Evolutionary conservation across 345 rosid genomes (phyloP), one percentile per base, ranked within the genome.

Genomic region (Pistacia vera): DNA sequence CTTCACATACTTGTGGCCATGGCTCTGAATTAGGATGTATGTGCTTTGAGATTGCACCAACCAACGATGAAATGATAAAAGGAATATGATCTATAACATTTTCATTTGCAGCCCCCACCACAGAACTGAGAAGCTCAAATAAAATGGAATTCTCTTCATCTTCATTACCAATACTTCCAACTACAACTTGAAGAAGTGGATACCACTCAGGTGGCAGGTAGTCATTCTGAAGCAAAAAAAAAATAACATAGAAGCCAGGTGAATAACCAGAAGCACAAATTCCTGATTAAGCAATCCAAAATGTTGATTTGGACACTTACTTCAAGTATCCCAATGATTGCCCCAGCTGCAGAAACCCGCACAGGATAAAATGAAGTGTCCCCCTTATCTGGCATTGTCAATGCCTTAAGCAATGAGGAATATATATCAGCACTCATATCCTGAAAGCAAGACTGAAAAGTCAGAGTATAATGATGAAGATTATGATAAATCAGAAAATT

Each of bases 321-420:
- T 81, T 90, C 93, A 75, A 93, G 86, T 72, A 93, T 89, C 75
- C 84, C 90, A 60, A 79, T 61, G 46, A 93, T 86, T 62, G 92
- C 97, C 54, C 95, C 95, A 81, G 93, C 97, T 68, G 95, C 93
- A 69, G 95, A 86, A 67, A 85, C 90, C 67, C 93, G 89, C 77
- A 91, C 95, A 82, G 98, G 95, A 85, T 90, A 84, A 84, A 86
- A 90, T 72, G 91, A 85, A 71, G 60, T 80, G 75, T 85, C 86
- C 69, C 38, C 78, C 57, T 81, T 83, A 80, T 93, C 93, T 18
- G 77, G 82, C 87, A 91, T 88, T 72, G 83, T 71, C 77, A 93
- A 83, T 71, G 98, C 93, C 92, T 90, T 90, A 30, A 91, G 84
- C 75, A 93, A 86, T 63, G 90, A 85, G 36, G 98, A 84, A 84